phyloP scores from a whole-genome alignment of 2,329 filamentous ascomycete genomes.

The Botrytis pseudocinerea region DNA sequence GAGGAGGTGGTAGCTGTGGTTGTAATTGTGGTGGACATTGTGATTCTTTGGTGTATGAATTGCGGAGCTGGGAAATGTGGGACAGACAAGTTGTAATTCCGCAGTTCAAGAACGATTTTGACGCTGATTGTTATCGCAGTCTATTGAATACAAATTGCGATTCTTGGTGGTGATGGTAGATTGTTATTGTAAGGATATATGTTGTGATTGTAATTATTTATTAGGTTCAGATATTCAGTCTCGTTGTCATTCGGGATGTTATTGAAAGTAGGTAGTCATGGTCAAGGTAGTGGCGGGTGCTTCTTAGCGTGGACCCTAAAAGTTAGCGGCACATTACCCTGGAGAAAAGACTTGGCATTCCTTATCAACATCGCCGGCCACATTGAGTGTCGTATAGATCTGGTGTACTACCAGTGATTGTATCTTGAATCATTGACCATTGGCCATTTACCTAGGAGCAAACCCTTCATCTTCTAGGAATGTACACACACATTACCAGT shows the following conservation, averaged over 20 bases:
- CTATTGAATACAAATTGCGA: neutral
- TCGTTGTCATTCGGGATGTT: conserved; percentile 14
- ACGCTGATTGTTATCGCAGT: neutral
- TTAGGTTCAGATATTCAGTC: neutral
- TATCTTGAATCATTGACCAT: neutral
- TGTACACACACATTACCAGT: neutral
- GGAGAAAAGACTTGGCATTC: conserved; percentile 5
- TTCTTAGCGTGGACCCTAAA: conserved; percentile 5
- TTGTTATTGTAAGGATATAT: neutral
- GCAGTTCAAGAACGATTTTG: neutral
- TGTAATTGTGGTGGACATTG: conserved; percentile 5
- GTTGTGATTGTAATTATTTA: neutral
- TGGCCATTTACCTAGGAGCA: neutral
- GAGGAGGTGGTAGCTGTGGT: conserved; percentile 8
- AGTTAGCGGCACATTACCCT: neutral
- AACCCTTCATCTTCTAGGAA: neutral
- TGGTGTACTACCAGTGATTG: neutral
- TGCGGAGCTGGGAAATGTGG: neutral
- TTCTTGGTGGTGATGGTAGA: neutral
- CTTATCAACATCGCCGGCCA: neutral
- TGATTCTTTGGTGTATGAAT: neutral
- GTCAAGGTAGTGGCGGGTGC: neutral
- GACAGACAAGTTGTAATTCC: neutral
- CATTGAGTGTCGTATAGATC: neutral
- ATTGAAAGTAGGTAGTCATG: conserved; percentile 1